A percentile compares a stretch with the other conserved stretches of the same genome.
Evolutionary conservation across 2,329 filamentous ascomycete species (phyloP).

Genomic region (Aspergillus pseudotamarii): DNA sequence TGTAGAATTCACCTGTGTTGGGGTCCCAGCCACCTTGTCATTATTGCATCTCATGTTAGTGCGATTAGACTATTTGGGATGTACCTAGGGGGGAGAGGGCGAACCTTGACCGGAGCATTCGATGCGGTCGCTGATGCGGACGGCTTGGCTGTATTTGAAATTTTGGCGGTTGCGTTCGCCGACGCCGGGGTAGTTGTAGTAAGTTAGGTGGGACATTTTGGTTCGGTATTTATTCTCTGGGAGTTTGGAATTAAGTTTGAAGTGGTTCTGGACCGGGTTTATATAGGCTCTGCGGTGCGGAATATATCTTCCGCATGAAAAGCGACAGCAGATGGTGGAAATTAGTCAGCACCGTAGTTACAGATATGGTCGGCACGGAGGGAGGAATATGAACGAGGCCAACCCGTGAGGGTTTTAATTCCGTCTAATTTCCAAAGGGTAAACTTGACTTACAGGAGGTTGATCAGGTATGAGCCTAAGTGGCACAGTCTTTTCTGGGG

Average conservation of each 20-base stretch:
- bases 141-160: conserved; percentile 51
- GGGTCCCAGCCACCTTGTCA: conserved; percentile 39
- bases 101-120: conserved; percentile 40
- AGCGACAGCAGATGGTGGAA: too few relatives aligned
- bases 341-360: too few relatives aligned
- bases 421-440: too few relatives aligned
- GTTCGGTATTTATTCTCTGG: not conserved
- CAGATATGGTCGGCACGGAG: too few relatives aligned
- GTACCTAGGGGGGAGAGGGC: not conserved
- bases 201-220: conserved; percentile 42
- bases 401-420: too few relatives aligned
- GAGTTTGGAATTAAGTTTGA: not conserved
- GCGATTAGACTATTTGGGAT: too few relatives aligned
- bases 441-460: too few relatives aligned
- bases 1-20: conserved; percentile 23
- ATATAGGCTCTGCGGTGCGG: not conserved
- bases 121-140: conserved; percentile 53
- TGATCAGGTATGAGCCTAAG: too few relatives aligned
- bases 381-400: too few relatives aligned
- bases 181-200: conserved; percentile 43
- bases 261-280: not conserved
- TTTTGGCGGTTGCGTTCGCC: conserved; percentile 39
- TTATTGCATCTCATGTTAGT: not conserved
- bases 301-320: conserved; percentile 6
- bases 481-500: too few relatives aligned